Conservation (phyloP, 108 stramenopile genomes). For the Nannochloropsis gaditana region DNA sequence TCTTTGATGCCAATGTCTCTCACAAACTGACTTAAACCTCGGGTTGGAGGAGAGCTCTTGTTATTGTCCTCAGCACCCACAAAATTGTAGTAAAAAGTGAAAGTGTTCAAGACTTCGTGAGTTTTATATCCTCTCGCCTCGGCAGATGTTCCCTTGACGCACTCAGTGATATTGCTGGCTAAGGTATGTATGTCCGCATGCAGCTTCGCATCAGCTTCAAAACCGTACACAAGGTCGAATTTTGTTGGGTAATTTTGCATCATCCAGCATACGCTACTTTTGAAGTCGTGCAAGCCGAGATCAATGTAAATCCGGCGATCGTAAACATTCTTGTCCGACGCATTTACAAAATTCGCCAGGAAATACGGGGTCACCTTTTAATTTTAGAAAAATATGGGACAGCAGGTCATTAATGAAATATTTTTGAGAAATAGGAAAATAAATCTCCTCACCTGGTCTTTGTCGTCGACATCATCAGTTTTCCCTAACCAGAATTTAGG, state of each 20-base stretch:
- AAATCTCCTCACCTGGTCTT: not conserved
- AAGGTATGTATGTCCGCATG: not conserved
- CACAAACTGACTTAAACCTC: not conserved
- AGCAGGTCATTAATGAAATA: not conserved
- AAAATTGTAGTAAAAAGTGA: not conserved
- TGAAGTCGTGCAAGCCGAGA: not conserved
- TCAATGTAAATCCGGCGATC: not conserved
- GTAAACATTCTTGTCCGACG: not conserved
- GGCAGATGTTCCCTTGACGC: not conserved
- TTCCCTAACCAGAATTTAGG: not conserved
- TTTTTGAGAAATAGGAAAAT: not conserved
- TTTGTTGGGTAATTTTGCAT: not conserved
- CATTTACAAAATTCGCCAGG: not conserved
- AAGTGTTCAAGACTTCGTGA: not conserved
- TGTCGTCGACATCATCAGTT: constrained; percentile 7
- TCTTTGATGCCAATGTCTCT: not conserved
- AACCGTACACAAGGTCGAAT: not conserved
- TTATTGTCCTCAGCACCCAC: not conserved
- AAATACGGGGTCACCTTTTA: not conserved
- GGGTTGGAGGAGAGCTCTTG: not conserved
- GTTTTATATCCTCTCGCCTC: not conserved
- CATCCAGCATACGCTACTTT: not conserved
- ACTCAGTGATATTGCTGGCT: not conserved
- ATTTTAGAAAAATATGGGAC: not conserved
- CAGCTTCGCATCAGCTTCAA: not conserved